Conservation (phyloP, 1,139 yeast species). For the Yamadazyma friedrichii region DNA sequence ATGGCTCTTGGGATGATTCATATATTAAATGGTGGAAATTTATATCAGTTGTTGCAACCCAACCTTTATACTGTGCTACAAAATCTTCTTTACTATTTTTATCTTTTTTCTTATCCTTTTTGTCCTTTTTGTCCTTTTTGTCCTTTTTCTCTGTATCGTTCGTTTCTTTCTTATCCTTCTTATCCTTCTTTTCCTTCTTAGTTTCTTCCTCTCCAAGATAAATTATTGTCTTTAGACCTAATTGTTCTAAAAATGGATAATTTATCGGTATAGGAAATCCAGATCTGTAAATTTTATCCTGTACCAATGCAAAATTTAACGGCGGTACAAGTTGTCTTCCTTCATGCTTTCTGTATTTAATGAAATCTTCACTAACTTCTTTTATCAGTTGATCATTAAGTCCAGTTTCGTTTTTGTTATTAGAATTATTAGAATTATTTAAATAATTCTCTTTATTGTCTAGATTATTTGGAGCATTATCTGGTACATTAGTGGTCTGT, state of each 20-base stretch:
- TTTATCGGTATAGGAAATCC: constrained; percentile 93
- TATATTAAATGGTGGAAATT: constrained; percentile 60
- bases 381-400: too few relatives aligned
- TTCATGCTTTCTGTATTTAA: too few relatives aligned
- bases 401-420: too few relatives aligned
- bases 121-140: constrained; percentile 6
- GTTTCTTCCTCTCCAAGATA: constrained; percentile 71
- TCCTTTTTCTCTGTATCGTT: constrained; percentile 22
- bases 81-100: constrained; percentile 38
- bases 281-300: constrained; percentile 81
- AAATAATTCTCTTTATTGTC: too few relatives aligned
- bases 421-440: too few relatives aligned
- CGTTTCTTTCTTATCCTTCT: constrained; percentile 11
- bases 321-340: constrained; percentile 67
- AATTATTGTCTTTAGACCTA: constrained; percentile 74
- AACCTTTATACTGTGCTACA: constrained; percentile 52
- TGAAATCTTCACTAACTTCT: too few relatives aligned
- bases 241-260: constrained; percentile 69
- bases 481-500: too few relatives aligned
- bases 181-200: constrained; percentile 12
- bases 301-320: constrained; percentile 83
- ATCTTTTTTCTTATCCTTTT: constrained; percentile 16
- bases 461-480: too few relatives aligned
- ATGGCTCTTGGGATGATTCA: constrained; percentile 76
- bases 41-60: constrained; percentile 61